Base-by-base conservation (phyloP, 495 filamentous ascomycete species). In the Penicillium dipodomyicola region DNA sequence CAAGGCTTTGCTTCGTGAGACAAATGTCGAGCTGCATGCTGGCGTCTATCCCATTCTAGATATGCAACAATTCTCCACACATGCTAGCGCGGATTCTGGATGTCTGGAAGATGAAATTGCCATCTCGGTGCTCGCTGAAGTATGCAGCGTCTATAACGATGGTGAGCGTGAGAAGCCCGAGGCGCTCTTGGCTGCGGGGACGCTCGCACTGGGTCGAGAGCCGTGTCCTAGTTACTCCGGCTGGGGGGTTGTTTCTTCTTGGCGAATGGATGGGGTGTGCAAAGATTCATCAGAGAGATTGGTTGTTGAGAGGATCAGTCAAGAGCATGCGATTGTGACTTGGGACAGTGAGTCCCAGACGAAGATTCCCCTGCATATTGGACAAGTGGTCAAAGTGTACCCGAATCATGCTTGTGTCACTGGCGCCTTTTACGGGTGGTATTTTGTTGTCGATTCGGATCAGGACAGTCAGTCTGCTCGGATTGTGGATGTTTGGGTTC, bases 361-460 rank as follows among this genome's bases (percentile, higher is more conserved):
- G 20, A 23, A 56, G 12, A 61, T 75, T 29, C 72, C 71, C 1
- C 53, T 78, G 42, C 30, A 33, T 5, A 51, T 78, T 29, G 77
- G 76, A 11, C 71, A 78, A 53, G 54, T 83, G 51, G 77, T 94
- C 23, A 77, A 85, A 47, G 74, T 96, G 11, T 93, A 85, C 80
- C 90, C 91, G 0, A 95, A 95, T 63, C 92, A 96, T 71, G 82
- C 88, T 39, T 96, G 92, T 64, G 87, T 94, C 49, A 83, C 89
- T 5, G 87, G 88, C 0, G 85, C 84, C 0, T 82, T 83, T 2
- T 87, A 84, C 67, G 85, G 82, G 7, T 92, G 81, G 74, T 96
- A 92, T 69, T 72, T 91, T 32, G 74, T 96, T 23, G 84, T 95
- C 5, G 89, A 95, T 70, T 84, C 81, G 25, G 72, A 79, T 37